Evolutionary conservation across 1,284 basidiomycete genomes (phyloP).

Genomic region (Fomitopsis schrenkii): DNA sequence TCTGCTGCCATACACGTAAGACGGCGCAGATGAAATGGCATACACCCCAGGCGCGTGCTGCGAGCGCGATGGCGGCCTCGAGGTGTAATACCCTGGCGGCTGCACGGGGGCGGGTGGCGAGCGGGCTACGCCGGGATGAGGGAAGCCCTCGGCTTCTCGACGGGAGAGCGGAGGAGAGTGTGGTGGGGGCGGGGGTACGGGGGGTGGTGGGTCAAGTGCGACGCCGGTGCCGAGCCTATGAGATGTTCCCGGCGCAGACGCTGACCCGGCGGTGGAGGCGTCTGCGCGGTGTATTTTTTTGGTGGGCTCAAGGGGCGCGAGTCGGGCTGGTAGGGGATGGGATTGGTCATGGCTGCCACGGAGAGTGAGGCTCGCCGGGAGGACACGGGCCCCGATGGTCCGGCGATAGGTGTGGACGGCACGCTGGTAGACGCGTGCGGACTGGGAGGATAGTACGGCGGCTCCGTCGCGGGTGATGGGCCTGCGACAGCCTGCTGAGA

Average conservation of each 20-base stretch:
- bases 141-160: slow-evolving; percentile 12
- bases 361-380: slow-evolving; percentile 29
- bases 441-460: neutral
- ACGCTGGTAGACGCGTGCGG: neutral
- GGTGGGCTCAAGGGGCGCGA: slow-evolving; percentile 27
- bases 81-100: neutral
- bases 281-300: slow-evolving; percentile 56
- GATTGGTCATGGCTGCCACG: slow-evolving; percentile 29
- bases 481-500: slow-evolving; percentile 5
- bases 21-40: neutral
- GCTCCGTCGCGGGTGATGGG: neutral
- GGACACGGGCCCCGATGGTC: slow-evolving; percentile 6
- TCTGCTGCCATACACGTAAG: neutral
- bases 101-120: neutral
- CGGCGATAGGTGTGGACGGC: slow-evolving; percentile 13
- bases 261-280: slow-evolving; percentile 43
- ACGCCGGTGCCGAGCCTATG: slow-evolving; percentile 28
- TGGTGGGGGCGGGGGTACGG: slow-evolving; percentile 9
- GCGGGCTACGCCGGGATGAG: slow-evolving; percentile 3
- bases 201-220: slow-evolving; percentile 13
- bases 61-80: neutral
- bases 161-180: slow-evolving; percentile 21
- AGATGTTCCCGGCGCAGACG: slow-evolving; percentile 41
- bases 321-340: slow-evolving; percentile 21
- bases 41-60: slow-evolving; percentile 1